These are phyloP conservation scores for Brettanomyces bruxellensis DNA, from an alignment of 805 yeast genomes.

Conservation along the genomic window DNA sequence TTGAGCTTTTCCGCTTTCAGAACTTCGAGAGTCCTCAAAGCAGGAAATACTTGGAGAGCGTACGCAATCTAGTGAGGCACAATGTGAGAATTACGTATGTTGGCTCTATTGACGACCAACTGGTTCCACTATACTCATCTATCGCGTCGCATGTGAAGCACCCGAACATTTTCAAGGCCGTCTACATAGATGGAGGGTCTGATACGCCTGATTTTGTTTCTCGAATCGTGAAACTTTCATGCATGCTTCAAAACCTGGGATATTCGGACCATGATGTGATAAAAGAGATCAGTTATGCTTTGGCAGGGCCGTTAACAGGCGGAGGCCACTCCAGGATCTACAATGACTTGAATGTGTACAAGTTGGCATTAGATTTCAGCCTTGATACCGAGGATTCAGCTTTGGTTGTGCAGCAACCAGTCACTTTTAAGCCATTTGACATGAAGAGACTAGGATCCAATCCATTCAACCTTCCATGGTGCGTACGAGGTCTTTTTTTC, in stretches of 20 bases:
- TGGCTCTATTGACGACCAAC: slow-evolving; percentile 88
- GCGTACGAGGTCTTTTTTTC: slow-evolving; percentile 71
- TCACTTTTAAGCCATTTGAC: slow-evolving; percentile 33
- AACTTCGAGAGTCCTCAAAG: slow-evolving; percentile 67
- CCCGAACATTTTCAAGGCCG: slow-evolving; percentile 85
- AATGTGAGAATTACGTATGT: slow-evolving; percentile 75
- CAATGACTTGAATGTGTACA: slow-evolving; percentile 78
- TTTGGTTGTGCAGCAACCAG: slow-evolving; percentile 19
- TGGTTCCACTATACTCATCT: slow-evolving; percentile 88
- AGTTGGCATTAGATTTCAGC: slow-evolving; percentile 64
- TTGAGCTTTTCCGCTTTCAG: slow-evolving; percentile 84
- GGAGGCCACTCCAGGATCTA: slow-evolving; percentile 92
- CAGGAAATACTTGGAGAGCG: slow-evolving; percentile 55
- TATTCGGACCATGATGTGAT: slow-evolving; percentile 78
- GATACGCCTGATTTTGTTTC: slow-evolving; percentile 74
- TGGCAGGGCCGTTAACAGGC: slow-evolving; percentile 89
- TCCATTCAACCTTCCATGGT: slow-evolving; percentile 89
- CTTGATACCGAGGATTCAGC: slow-evolving; percentile 52
- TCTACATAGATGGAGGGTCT: slow-evolving; percentile 77
- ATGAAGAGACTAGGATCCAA: slow-evolving; percentile 59
- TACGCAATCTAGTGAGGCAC: slow-evolving; percentile 53
- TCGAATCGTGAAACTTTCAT: slow-evolving; percentile 62
- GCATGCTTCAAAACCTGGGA: slow-evolving; percentile 69
- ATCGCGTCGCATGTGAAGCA: slow-evolving; percentile 74
- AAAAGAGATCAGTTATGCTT: slow-evolving; percentile 67